phyloP scores from a whole-genome alignment of 2,329 filamentous ascomycete species.

The Cladosporium oxysporum region DNA sequence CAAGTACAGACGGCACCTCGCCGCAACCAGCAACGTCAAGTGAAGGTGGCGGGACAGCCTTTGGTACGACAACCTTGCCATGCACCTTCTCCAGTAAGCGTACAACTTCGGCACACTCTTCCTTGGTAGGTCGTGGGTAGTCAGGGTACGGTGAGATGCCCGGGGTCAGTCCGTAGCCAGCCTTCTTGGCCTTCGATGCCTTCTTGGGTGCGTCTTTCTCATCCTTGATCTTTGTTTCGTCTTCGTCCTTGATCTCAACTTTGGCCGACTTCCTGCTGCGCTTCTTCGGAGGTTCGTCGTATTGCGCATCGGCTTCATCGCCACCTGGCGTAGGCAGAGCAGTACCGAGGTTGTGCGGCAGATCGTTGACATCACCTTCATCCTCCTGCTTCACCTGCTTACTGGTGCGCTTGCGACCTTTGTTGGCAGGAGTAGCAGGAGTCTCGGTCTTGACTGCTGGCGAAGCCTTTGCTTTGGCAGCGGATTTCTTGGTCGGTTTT shows the following conservation, averaged over 20 bases:
- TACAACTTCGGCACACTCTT: conserved; percentile 70
- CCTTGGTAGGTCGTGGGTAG: conserved; percentile 63
- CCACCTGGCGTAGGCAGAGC: conserved; percentile 33
- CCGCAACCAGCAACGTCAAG: conserved; percentile 70
- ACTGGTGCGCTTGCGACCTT: conserved; percentile 42
- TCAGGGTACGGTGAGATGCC: conserved; percentile 67
- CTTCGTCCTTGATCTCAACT: conserved; percentile 17
- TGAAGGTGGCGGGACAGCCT: conserved; percentile 69
- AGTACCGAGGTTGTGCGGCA: conserved; percentile 59
- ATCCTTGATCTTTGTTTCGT: conserved; percentile 24
- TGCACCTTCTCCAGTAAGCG: conserved; percentile 66
- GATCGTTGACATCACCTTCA: conserved; percentile 45
- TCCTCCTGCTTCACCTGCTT: conserved; percentile 39
- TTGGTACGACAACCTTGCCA: conserved; percentile 64
- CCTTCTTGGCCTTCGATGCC: conserved; percentile 43
- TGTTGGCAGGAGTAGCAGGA: conserved; percentile 25
- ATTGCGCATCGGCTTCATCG: conserved; percentile 25
- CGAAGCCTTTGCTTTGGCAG: conserved; percentile 17
- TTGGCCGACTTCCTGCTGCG: conserved; percentile 27
- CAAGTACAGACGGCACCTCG: conserved; percentile 65
- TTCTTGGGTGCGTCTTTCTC: conserved; percentile 36
- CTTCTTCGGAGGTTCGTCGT: conserved; percentile 31
- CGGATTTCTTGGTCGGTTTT: conserved; percentile 32
- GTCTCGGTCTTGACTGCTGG: conserved; percentile 28
- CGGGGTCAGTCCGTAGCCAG: conserved; percentile 48